Evolutionary conservation across 2,329 filamentous ascomycete genomes (phyloP).

Genomic region (Venturia carpophila): DNA sequence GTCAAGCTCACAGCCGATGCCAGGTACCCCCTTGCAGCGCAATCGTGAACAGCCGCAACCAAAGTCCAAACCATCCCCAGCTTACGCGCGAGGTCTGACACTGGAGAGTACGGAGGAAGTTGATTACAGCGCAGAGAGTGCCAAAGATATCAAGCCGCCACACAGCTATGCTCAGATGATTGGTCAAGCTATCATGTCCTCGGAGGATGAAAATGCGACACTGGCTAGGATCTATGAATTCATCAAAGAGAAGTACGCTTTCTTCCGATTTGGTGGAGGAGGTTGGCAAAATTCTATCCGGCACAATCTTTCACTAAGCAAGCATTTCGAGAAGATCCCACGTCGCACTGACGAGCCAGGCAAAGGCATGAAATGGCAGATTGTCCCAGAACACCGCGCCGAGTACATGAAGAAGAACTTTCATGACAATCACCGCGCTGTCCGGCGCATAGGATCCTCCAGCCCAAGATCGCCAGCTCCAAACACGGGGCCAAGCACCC

Average conservation of each 20-base stretch:
- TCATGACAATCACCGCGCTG: conserved; percentile 36
- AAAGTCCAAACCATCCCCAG: conserved; percentile 39
- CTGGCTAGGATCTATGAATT: conserved; percentile 88
- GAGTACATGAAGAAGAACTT: conserved; percentile 71
- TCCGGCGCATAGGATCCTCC: conserved; percentile 48
- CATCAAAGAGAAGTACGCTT: conserved; percentile 86
- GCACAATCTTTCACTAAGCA: conserved; percentile 91
- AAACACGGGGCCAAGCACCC: conserved; percentile 49
- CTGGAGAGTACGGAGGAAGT: conserved; percentile 51
- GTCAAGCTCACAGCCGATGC: conserved; percentile 21
- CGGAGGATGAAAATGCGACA: conserved; percentile 79
- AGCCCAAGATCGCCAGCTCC: conserved; percentile 58
- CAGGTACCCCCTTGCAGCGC: conserved; percentile 28
- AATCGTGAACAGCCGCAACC: conserved; percentile 27
- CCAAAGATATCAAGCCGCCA: conserved; percentile 87
- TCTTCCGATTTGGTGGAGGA: conserved; percentile 75
- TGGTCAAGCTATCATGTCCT: conserved; percentile 87
- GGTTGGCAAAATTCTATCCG: conserved; percentile 98
- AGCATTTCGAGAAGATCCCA: conserved; percentile 87
- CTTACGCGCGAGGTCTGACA: conserved; percentile 44
- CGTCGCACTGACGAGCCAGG: conserved; percentile 90
- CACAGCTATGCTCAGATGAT: conserved; percentile 97
- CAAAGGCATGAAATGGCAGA: conserved; percentile 99
- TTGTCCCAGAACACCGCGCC: conserved; percentile 73
- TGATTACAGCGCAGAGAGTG: conserved; percentile 73